Conservation (phyloP, 208 protist species). For the Crithidia bombi region DNA sequence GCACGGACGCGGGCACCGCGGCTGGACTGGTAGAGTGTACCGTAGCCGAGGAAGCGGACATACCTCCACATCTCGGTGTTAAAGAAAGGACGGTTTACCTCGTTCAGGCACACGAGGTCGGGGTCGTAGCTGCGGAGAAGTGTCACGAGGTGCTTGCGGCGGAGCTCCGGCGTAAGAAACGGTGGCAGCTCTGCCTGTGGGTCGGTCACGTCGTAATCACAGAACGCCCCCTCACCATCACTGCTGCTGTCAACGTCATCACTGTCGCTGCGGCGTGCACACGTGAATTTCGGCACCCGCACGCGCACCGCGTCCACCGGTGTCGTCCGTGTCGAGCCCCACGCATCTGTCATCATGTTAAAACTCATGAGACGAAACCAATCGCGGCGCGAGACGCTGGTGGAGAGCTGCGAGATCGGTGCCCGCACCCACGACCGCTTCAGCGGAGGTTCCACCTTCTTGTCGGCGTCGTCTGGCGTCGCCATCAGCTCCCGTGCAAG, state of each 20-base stretch:
- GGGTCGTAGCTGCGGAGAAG: conserved; percentile 77
- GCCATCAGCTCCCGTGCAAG: conserved; percentile 31
- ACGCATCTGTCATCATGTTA: conserved; percentile 81
- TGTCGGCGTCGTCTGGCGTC: conserved; percentile 1
- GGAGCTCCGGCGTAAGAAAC: conserved; percentile 64
- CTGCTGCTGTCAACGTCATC: background rate
- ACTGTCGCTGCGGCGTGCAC: background rate
- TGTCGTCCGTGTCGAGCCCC: conserved; percentile 42
- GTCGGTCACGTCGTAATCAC: conserved; percentile 50
- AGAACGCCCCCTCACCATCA: conserved; percentile 37
- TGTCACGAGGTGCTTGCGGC: conserved; percentile 63
- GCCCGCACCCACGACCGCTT: conserved; percentile 69
- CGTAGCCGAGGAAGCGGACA: conserved; percentile 80
- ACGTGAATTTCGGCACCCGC: conserved; percentile 64
- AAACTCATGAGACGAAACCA: conserved; percentile 91
- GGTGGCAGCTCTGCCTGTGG: conserved; percentile 55
- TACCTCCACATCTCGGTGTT: conserved; percentile 68
- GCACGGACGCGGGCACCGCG: conserved; percentile 64
- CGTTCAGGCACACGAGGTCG: conserved; percentile 80
- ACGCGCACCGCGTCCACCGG: conserved; percentile 62
- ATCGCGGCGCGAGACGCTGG: conserved; percentile 55
- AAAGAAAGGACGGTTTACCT: conserved; percentile 82
- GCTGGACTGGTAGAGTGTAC: conserved; percentile 79
- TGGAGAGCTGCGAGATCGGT: conserved; percentile 70
- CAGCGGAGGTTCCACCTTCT: conserved; percentile 44